Evolutionary conservation across 2,329 filamentous ascomycete genomes (phyloP).

Genomic region (Scedosporium boydii): DNA sequence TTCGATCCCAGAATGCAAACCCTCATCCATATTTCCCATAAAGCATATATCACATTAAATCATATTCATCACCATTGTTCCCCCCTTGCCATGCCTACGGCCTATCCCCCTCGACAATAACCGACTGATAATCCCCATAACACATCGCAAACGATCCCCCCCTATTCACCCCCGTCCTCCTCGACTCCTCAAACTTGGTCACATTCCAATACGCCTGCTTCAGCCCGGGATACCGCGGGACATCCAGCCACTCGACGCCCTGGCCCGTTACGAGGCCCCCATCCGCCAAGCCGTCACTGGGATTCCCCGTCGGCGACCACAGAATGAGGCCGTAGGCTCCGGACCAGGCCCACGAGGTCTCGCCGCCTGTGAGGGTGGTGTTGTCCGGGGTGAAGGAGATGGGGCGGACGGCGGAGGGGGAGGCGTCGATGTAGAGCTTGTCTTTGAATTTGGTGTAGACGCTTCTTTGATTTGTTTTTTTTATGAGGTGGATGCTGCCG

Average conservation of each 20-base stretch:
- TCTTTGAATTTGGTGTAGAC: slow-evolving; percentile 4
- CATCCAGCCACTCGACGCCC: slow-evolving; percentile 1
- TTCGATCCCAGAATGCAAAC: too few species aligned
- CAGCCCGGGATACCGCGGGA: slow-evolving; percentile 1
- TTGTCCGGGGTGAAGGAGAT: slow-evolving; percentile 6
- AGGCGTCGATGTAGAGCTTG: slow-evolving; percentile 6
- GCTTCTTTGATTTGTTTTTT: background rate
- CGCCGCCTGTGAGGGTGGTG: background rate
- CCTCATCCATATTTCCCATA: too few species aligned
- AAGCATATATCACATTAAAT: background rate
- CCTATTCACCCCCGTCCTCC: background rate
- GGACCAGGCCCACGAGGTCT: slow-evolving; percentile 6
- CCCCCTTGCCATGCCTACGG: background rate
- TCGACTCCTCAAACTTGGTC: slow-evolving; percentile 1
- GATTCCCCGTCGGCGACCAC: slow-evolving; percentile 1
- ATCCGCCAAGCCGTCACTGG: background rate
- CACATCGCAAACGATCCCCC: background rate
- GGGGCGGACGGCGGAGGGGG: slow-evolving; percentile 1
- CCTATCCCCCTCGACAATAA: background rate
- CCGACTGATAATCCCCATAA: background rate
- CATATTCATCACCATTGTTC: background rate
- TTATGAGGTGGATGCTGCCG: background rate
- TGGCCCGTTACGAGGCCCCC: background rate
- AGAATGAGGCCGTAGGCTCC: slow-evolving; percentile 2
- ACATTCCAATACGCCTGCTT: slow-evolving; percentile 6